phyloP scores from a whole-genome alignment of 2,329 filamentous ascomycete genomes.

The Colletotrichum destructivum region DNA sequence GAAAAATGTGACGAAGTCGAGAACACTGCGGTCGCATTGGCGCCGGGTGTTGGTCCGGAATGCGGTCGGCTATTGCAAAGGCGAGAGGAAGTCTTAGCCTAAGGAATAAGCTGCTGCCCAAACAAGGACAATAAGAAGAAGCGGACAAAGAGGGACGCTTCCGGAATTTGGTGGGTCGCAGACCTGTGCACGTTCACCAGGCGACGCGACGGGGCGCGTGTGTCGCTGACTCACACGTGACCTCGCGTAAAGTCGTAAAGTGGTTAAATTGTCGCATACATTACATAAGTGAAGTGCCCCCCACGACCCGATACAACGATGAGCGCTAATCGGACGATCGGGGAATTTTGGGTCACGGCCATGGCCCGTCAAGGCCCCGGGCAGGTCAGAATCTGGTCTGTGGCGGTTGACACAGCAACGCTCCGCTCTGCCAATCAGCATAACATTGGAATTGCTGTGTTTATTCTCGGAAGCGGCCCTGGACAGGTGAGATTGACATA shows the following conservation, averaged over 20 bases:
- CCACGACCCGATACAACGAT: constrained; percentile 29
- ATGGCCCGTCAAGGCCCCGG: constrained; percentile 2
- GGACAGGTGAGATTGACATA: constrained; percentile 38
- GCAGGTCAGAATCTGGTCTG: neutral
- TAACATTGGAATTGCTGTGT: constrained; percentile 38
- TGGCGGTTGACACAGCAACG: constrained; percentile 39
- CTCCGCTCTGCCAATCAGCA: constrained; percentile 28
- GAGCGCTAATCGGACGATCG: constrained; percentile 37
- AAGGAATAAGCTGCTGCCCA: neutral
- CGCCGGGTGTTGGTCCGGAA: constrained; percentile 28
- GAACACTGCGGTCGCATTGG: constrained; percentile 30
- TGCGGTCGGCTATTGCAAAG: constrained; percentile 21
- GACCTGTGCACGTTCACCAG: constrained; percentile 40
- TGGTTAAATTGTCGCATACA: neutral
- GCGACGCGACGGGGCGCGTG: constrained; percentile 41
- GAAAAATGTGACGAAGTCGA: neutral
- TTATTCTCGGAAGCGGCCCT: constrained; percentile 37
- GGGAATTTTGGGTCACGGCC: constrained; percentile 33
- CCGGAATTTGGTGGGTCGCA: constrained; percentile 16
- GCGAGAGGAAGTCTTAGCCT: neutral
- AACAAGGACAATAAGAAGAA: constrained; percentile 19
- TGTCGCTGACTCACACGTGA: constrained; percentile 16
- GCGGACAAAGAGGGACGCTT: constrained; percentile 20
- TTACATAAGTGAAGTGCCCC: neutral
- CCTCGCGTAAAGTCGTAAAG: constrained; percentile 35